Percentiles rank a stretch among this genome's conserved stretches.
These are phyloP conservation scores for Taphrina flavorubra DNA, from an alignment of 1,139 yeast species.

Conservation along the genomic window DNA sequence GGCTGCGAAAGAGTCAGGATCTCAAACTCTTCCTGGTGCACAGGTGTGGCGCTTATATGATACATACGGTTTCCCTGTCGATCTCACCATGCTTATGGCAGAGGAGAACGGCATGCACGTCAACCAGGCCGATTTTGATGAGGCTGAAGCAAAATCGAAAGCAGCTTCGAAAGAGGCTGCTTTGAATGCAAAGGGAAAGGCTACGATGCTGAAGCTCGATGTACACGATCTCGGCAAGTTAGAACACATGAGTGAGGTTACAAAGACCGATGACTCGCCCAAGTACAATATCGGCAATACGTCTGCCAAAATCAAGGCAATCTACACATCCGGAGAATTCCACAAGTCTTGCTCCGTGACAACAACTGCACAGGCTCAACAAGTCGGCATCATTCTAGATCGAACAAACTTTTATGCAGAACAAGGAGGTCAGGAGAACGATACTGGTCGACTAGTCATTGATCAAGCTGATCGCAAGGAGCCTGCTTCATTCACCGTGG, in stretches of 20 bases:
- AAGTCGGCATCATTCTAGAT: constrained; percentile 80
- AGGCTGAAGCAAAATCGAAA: constrained; percentile 82
- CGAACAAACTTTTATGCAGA: constrained; percentile 96
- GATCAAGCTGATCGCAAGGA: constrained; percentile 62
- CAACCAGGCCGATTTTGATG: constrained; percentile 88
- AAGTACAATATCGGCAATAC: constrained; percentile 58
- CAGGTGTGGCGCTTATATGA: constrained; percentile 99
- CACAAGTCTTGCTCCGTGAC: constrained; percentile 65
- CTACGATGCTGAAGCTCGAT: constrained; percentile 72
- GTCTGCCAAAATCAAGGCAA: constrained; percentile 61
- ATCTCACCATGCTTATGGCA: constrained; percentile 96
- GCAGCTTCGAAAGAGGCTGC: constrained; percentile 70
- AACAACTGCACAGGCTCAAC: constrained; percentile 58
- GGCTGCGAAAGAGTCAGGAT: constrained; percentile 65
- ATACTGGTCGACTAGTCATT: constrained; percentile 87
- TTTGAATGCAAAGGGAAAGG: constrained; percentile 70
- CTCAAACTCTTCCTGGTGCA: constrained; percentile 81
- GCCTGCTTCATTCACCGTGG: constrained; percentile 78
- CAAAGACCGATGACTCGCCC: constrained; percentile 79
- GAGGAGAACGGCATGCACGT: constrained; percentile 95
- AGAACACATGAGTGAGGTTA: constrained; percentile 56
- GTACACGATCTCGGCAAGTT: constrained; percentile 78
- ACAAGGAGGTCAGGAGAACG: constrained; percentile 98
- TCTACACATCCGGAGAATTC: constrained; percentile 57
- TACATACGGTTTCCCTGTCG: constrained; percentile 99